Base-by-base conservation (phyloP, 371 early-diverging fungal genomes). In the Mucor piriformis region DNA sequence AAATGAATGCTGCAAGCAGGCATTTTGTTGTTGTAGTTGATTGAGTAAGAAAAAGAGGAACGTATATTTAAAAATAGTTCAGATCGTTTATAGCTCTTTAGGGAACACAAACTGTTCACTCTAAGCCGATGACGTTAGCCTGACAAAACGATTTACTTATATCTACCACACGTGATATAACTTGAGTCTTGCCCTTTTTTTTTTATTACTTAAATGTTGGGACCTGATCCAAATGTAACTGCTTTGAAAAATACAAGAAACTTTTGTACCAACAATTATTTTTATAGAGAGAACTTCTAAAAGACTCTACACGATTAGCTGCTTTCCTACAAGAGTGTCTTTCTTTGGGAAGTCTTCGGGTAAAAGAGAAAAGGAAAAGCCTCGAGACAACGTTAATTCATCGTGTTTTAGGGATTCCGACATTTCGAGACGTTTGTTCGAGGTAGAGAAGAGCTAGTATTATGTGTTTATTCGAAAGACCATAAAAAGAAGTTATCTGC, bases 401-500 rank as follows among this genome's bases (percentile, higher is more conserved):
- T 51, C 37, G 46, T 21, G 25, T 20, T 16, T 35, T 27, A 91
- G 92, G 92, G 92, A 13, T 92, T 92, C 55, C 68, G 73, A 46
- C 77, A 91, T 50, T 90, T 92, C 77, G 86, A 91, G 27, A 73
- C 86, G 5, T 82, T 89, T 37, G 73, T 89, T 27, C 81, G 89
- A 48, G 88, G 92, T 47, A 76, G 88, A 27, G 92, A 92, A 69
- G 92, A 92, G 44, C 67, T 92, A 3, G 66, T 92, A 1, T 66
- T 91, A 23, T 79, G 83, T 11, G 83, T 90, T 38, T 82, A 71
- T 63, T 72, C 44, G 6, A 27, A 43, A 70, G 27, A 68, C 67
- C 62, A 49, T 33, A 47, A 64, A 52, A 52, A 65, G 52, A 40
- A 38, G 25, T 25, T 48, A 49, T 21, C 38, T 40, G 62, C 48